Base-by-base conservation (phyloP, 306 rosid species). In the Pyrus bretschneideri region DNA sequence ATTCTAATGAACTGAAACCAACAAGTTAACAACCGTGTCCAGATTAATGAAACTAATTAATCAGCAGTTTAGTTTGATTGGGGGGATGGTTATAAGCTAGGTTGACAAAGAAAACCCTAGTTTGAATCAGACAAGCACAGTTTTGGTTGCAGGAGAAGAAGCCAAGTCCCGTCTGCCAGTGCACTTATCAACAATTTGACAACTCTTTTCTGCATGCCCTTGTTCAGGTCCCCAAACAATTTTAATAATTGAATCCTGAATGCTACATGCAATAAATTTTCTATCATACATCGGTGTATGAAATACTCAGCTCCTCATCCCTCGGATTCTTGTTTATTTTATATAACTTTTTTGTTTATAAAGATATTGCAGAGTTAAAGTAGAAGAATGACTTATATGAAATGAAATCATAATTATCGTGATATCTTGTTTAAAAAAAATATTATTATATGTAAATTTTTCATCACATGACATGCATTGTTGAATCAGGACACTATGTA, bases 1-100 rank as follows among this genome's bases (percentile, higher is more conserved):
- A 38, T 70, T 35, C 31, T 0, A 4, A 54, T 76, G 80, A 76
- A 76, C 52, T 27, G 69, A 65, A 33, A 65, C 45, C 73, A 80
- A 85, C 85, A 67, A 55, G 70, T 76, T 77, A 87, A 65, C 70
- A 19, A 33, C 27, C 25, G 8, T 33, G 17, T 33, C 27, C 46
- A 33, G 22, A 15, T 30, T 17, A 64, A 64, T 21, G 46, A 65
- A 35, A 19, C 49, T 65, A 65, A 65, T 63, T 70, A 74, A 81
- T 64, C 61, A 73, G 75, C 62, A 54, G 78, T 25, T 27, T 15
- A 49, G 55, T 15, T 40, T 49, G 55, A 15, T 35, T 35, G 40
- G 40, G 40, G 40, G 2, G 2, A 7, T 35, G 40, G 40, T 35
- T 7, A 35, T 35, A 6, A 35, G 40, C 9, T 35, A 35, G 40